Evolutionary conservation across 768 basidiomycete genomes (phyloP), one percentile per base, ranked within the genome.

Genomic region (Gloeostereum incarnatum): DNA sequence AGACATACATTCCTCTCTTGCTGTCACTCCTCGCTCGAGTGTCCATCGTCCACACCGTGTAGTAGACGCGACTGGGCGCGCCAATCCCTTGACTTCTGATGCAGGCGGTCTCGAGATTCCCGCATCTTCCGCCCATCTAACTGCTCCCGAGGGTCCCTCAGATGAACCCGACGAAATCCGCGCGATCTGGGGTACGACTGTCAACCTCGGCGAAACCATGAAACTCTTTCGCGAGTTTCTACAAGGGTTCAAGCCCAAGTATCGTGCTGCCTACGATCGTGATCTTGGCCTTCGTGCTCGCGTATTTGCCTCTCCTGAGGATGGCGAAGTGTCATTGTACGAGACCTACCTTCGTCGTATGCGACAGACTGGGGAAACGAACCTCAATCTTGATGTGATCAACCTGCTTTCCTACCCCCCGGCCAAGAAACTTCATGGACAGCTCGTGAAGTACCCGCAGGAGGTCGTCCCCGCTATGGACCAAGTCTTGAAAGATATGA

Each of bases 381-480:
- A 90, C 55, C 66, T 99, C 43, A 99, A 98, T 55, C 64, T 98
- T 36, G 96, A 98, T 50, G 71, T 87, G 55, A 51, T 70, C 49
- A 96, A 99, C 56, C 62, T 99, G 10, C 68, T 81, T 23, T 79
- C 93, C 2, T 99, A 87, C 57, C 87, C 90, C 0, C 77, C 82
- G 8, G 77, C 77, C 41, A 80, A 75, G 53, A 96, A 91, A 57
- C 66, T 99, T 11, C 76, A 89, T 53, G 64, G 64, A 14, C 91
- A 96, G 53, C 73, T 99, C 3, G 59, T 79, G 44, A 92, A 90
- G 52, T 98, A 96, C 59, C 96, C 96, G 0, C 93, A 98, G 57
- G 96, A 99, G 67, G 81, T 97, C 33, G 73, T 99, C 34, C 94
- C 96, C 1, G 89, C 88, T 17, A 92, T 97, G 85, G 96, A 99